These are phyloP conservation scores for Ustilago sp. DNA, from an alignment of 1,284 basidiomycete species.

Conservation along the genomic window DNA sequence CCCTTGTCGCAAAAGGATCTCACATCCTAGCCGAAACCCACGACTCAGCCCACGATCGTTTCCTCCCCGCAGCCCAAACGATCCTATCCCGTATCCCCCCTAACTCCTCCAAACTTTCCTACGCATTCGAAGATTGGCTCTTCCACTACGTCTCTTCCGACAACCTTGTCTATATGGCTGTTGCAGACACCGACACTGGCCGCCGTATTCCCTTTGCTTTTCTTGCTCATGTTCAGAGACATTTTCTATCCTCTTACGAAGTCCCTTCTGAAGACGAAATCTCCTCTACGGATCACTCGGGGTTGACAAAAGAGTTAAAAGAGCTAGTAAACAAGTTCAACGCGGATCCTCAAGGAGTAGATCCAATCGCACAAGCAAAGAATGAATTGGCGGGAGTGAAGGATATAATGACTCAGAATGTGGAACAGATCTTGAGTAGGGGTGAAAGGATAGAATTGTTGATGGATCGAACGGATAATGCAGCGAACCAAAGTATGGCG, in stretches of 20 bases:
- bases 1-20: slow-evolving; percentile 59
- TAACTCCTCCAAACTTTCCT: slow-evolving; percentile 92
- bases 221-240: slow-evolving; percentile 83
- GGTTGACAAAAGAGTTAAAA: slow-evolving; percentile 33
- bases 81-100: slow-evolving; percentile 95
- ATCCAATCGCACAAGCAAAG: slow-evolving; percentile 90
- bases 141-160: slow-evolving; percentile 84
- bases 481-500: slow-evolving; percentile 94
- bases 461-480: slow-evolving; percentile 95
- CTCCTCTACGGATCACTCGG: slow-evolving; percentile 21
- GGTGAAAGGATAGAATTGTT: slow-evolving; percentile 96
- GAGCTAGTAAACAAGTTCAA: slow-evolving; percentile 79
- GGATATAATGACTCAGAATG: slow-evolving; percentile 86
- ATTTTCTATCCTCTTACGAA: slow-evolving; percentile 50
- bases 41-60: slow-evolving; percentile 57
- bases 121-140: slow-evolving; percentile 78
- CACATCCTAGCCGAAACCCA: slow-evolving; percentile 60
- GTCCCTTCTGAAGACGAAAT: slow-evolving; percentile 10
- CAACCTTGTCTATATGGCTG: slow-evolving; percentile 84
- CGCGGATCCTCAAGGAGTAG: slow-evolving; percentile 82
- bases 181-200: slow-evolving; percentile 83
- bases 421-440: slow-evolving; percentile 83
- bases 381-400: slow-evolving; percentile 91
- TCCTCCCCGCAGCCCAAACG: slow-evolving; percentile 79
- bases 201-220: slow-evolving; percentile 91